phyloP scores from a whole-genome alignment of 768 basidiomycete species.

The Amanita inopinata region DNA sequence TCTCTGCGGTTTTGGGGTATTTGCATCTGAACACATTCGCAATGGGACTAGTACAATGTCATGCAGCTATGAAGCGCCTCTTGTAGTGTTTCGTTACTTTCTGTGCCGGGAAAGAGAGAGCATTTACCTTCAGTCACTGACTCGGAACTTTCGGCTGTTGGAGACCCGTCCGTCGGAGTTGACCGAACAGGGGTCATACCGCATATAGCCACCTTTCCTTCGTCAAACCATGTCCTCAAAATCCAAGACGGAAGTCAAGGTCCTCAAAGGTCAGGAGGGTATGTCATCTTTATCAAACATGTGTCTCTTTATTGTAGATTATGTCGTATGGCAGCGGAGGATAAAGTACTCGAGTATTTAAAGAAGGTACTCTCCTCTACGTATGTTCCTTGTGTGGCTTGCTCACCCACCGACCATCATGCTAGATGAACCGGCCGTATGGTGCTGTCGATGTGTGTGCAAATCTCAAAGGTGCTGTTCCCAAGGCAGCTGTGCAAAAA shows the following conservation, averaged over 20 bases:
- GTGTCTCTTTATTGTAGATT: neutral
- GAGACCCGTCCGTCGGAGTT: constrained; percentile 8
- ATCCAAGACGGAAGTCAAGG: constrained; percentile 43
- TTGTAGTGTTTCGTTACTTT: neutral
- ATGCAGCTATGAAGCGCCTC: constrained; percentile 19
- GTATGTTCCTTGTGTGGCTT: no score
- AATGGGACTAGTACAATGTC: constrained; percentile 18
- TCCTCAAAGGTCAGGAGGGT: constrained; percentile 75
- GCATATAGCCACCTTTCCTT: neutral
- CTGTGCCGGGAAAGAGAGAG: neutral
- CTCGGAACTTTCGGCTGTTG: neutral
- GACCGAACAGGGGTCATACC: neutral
- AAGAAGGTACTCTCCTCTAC: constrained; percentile 49
- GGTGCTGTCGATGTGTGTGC: constrained; percentile 88
- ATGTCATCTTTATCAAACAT: neutral
- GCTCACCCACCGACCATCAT: constrained; percentile 9
- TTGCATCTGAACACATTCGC: constrained; percentile 56
- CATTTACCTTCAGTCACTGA: neutral
- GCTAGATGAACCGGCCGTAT: constrained; percentile 87
- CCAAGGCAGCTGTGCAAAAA: constrained; percentile 79
- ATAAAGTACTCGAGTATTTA: constrained; percentile 68
- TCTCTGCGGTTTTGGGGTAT: constrained; percentile 31
- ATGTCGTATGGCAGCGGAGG: constrained; percentile 44
- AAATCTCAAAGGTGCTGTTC: constrained; percentile 83
- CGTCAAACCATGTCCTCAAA: constrained; percentile 35